Percentiles rank a stretch among this genome's conserved stretches.
phyloP scores from a whole-genome alignment of 768 basidiomycete genomes.

The Rhodotorula kratochvilovae region DNA sequence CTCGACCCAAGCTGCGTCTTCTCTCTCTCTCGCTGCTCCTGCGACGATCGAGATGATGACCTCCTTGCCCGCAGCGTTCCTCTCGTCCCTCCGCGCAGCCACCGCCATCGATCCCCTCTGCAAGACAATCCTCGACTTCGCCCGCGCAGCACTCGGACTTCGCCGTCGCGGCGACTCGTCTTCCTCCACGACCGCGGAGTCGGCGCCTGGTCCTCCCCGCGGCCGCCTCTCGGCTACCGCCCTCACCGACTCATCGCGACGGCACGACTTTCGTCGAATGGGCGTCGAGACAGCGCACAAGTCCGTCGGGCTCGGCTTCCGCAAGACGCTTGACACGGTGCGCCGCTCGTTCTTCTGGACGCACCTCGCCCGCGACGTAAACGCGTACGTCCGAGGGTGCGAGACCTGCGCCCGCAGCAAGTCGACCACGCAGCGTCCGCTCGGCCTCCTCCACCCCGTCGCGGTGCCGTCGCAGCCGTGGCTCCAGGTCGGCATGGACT shows the following conservation, averaged over 20 bases:
- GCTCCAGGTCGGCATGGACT: neutral
- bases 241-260: too few species aligned
- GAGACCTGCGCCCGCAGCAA: constrained; percentile 12
- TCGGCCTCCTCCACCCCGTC: constrained; percentile 14
- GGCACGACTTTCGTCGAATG: neutral
- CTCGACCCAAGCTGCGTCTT: neutral
- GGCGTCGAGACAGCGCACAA: neutral
- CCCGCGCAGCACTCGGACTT: neutral
- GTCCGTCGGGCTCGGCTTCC: neutral
- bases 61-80: neutral
- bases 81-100: neutral
- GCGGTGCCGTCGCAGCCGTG: neutral
- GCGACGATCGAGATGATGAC: neutral
- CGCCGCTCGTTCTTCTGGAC: constrained; percentile 16
- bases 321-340: neutral
- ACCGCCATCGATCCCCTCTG: neutral
- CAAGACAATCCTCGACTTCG: constrained; percentile 8
- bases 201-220: constrained; percentile 9
- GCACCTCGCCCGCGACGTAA: neutral
- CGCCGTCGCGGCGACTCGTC: neutral
- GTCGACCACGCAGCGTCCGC: neutral
- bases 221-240: neutral
- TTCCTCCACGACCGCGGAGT: constrained; percentile 18
- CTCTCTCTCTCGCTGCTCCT: neutral
- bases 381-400: constrained; percentile 7